These are phyloP conservation scores for Austroboletus novae-zelandiae DNA, from an alignment of 1,284 basidiomycete species.

Conservation along the genomic window DNA sequence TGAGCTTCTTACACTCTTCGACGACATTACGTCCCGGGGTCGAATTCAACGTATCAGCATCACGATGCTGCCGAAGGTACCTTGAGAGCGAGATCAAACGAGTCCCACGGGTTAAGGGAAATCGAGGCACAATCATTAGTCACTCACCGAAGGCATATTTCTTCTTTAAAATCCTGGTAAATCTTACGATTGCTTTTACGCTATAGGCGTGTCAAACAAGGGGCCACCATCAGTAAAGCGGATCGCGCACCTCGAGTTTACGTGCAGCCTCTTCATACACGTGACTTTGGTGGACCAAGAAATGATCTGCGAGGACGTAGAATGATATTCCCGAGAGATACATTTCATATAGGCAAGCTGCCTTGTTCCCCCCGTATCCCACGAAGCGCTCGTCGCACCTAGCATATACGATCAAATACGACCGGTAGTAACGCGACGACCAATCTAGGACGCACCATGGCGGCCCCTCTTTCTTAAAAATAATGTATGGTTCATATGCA, in stretches of 20 bases:
- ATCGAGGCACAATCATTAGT: not conserved
- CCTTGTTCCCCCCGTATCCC: constrained; percentile 78
- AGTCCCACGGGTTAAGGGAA: not conserved
- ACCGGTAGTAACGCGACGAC: not conserved
- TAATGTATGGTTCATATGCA: constrained; percentile 82
- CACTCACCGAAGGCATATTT: constrained; percentile 61
- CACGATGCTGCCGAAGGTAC: constrained; percentile 54
- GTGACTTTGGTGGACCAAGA: constrained; percentile 83
- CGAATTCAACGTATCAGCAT: constrained; percentile 47
- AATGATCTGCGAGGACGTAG: constrained; percentile 81
- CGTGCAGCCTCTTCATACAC: constrained; percentile 73
- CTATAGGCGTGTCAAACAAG: constrained; percentile 35
- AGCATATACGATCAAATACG: not conserved
- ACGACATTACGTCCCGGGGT: constrained; percentile 52
- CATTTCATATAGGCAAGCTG: constrained; percentile 65
- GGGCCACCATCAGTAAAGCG: not conserved
- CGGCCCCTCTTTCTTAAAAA: constrained; percentile 72
- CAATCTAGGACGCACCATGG: constrained; percentile 52
- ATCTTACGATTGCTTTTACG: constrained; percentile 74
- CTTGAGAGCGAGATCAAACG: constrained; percentile 28
- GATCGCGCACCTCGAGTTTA: constrained; percentile 53
- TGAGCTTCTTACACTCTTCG: constrained; percentile 64
- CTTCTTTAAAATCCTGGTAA: constrained; percentile 75
- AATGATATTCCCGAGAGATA: constrained; percentile 68
- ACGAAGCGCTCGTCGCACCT: constrained; percentile 89